Percentiles rank a stretch among this genome's conserved stretches.
Evolutionary conservation across 305 asterid genomes (phyloP).

Genomic region (Fraxinus nigra): DNA sequence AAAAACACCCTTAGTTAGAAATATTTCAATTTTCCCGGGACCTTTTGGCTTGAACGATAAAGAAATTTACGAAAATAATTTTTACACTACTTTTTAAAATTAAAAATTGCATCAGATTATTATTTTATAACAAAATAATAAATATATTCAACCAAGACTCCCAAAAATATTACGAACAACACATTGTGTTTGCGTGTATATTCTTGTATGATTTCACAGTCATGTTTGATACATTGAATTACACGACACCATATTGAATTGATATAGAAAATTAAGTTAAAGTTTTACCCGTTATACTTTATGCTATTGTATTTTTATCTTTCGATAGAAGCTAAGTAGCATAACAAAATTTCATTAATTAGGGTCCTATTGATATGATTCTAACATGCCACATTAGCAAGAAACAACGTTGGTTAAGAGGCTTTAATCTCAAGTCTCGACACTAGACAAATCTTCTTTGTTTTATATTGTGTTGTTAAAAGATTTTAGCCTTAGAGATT

Average conservation of each 20-base stretch:
- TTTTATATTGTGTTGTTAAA: background rate
- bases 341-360: background rate
- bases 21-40: background rate
- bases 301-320: background rate
- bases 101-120: background rate
- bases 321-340: constrained; percentile 7
- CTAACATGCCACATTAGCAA: constrained; percentile 15
- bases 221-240: background rate
- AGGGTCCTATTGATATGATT: constrained; percentile 2
- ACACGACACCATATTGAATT: background rate
- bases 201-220: background rate
- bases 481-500: background rate
- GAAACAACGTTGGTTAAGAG: constrained; percentile 20
- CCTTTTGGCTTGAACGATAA: background rate
- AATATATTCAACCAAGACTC: background rate
- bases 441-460: background rate
- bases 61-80: background rate
- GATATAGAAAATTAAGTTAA: background rate
- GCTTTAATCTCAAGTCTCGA: constrained; percentile 21
- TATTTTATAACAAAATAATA: background rate
- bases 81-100: background rate
- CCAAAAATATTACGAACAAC: background rate
- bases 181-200: background rate
- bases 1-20: background rate
- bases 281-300: background rate